These are phyloP conservation scores for Leishmania turanica DNA, from an alignment of 208 protist genomes.

Conservation along the genomic window DNA sequence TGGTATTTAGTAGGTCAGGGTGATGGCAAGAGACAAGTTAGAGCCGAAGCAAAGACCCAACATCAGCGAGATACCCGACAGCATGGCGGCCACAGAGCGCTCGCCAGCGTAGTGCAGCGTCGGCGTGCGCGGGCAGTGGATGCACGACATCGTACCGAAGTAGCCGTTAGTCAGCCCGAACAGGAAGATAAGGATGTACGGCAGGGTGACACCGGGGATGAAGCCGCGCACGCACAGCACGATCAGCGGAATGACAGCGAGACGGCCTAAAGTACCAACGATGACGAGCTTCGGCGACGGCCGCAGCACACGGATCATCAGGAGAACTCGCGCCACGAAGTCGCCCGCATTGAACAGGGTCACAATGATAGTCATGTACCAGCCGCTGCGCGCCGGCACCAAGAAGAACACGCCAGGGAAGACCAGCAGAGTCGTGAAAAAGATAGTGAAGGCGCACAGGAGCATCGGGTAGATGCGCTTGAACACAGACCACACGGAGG, in stretches of 20 bases:
- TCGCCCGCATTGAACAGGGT: constrained; percentile 70
- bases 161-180: constrained; percentile 81
- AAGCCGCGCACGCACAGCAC: constrained; percentile 59
- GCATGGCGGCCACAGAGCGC: constrained; percentile 61
- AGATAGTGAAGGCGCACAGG: constrained; percentile 60
- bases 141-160: constrained; percentile 68
- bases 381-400: constrained; percentile 36
- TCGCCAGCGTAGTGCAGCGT: constrained; percentile 56
- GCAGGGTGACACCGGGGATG: constrained; percentile 44
- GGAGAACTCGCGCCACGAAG: constrained; percentile 47
- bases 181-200: constrained; percentile 60
- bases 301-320: constrained; percentile 44
- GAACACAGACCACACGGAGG: constrained; percentile 41
- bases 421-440: constrained; percentile 59
- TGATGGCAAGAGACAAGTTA: constrained; percentile 52
- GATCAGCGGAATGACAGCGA: constrained; percentile 59
- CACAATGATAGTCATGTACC: constrained; percentile 67
- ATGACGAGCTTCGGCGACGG: constrained; percentile 54
- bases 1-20: constrained; percentile 29
- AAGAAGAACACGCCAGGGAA: constrained; percentile 78
- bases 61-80: constrained; percentile 49
- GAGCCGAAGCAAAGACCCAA: constrained; percentile 59
- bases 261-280: constrained; percentile 42
- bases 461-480: constrained; percentile 74
- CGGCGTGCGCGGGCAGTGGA: constrained; percentile 55